Conservation (phyloP, 768 basidiomycete species). For the Tephrocybe sp. region DNA sequence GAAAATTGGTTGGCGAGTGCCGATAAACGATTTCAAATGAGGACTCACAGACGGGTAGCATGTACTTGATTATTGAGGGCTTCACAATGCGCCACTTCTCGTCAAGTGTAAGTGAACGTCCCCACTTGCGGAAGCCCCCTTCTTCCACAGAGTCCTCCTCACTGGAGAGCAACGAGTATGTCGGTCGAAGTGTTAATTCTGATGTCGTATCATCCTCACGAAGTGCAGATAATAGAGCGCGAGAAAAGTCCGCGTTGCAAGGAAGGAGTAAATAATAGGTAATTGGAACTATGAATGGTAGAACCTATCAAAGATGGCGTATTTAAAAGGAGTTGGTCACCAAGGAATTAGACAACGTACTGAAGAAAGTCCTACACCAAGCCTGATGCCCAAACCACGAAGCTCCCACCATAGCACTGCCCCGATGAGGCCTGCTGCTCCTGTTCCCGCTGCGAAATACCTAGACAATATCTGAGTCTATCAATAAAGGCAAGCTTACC, state of each 20-base stretch:
- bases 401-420: conserved; percentile 96
- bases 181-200: conserved; percentile 20
- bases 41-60: conserved; percentile 84
- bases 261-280: conserved; percentile 82
- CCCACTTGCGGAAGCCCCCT: conserved; percentile 38
- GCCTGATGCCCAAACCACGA: conserved; percentile 77
- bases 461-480: conserved; percentile 27
- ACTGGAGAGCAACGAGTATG: conserved; percentile 40
- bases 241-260: conserved; percentile 45
- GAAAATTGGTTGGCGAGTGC: neutral
- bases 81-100: conserved; percentile 83
- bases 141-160: conserved; percentile 38
- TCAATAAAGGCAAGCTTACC: neutral
- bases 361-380: conserved; percentile 80
- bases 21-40: neutral
- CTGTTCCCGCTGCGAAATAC: conserved; percentile 93
- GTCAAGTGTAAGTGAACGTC: conserved; percentile 49
- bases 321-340: neutral
- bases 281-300: conserved; percentile 78
- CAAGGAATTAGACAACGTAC: conserved; percentile 37
- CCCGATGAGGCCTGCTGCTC: conserved; percentile 89
- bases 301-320: conserved; percentile 43
- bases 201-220: conserved; percentile 34
- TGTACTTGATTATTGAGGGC: conserved; percentile 78
- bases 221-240: conserved; percentile 27